Conservation (phyloP, 495 filamentous ascomycete genomes). For the Aspergillus saccharolyticus region DNA sequence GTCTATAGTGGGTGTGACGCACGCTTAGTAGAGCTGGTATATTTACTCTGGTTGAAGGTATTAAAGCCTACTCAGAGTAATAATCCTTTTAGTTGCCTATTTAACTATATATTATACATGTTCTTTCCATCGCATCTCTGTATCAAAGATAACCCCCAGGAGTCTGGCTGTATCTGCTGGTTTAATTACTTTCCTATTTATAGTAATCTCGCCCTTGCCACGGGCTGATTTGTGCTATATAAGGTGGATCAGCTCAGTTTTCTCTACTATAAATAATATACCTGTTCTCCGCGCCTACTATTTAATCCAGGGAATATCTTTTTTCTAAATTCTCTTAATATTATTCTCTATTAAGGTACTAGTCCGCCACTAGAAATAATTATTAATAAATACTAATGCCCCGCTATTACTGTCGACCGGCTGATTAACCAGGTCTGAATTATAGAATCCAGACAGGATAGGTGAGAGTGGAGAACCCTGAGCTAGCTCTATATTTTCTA, state of each 20-base stretch:
- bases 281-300: slow-evolving; percentile 15
- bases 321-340: slow-evolving; percentile 11
- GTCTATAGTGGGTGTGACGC: slow-evolving; percentile 17
- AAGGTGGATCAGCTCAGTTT: slow-evolving; percentile 26
- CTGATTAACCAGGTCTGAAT: slow-evolving; percentile 23
- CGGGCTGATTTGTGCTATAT: slow-evolving; percentile 12
- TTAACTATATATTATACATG: slow-evolving; percentile 24
- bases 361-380: slow-evolving; percentile 21
- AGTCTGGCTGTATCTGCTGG: slow-evolving; percentile 18
- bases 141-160: slow-evolving; percentile 21
- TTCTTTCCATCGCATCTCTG: slow-evolving; percentile 19
- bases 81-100: slow-evolving; percentile 16
- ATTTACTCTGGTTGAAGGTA: slow-evolving; percentile 23
- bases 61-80: slow-evolving; percentile 14
- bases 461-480: slow-evolving; percentile 25
- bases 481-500: slow-evolving; percentile 23
- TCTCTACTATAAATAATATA: slow-evolving; percentile 21
- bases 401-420: slow-evolving; percentile 16
- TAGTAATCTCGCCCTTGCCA: slow-evolving; percentile 10
- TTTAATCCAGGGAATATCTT: slow-evolving; percentile 22
- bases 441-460: slow-evolving; percentile 28
- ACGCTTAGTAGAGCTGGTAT: slow-evolving; percentile 23
- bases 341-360: slow-evolving; percentile 19
- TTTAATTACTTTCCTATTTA: slow-evolving; percentile 12
- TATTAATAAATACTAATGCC: slow-evolving; percentile 22